Conservation (phyloP, 1,284 basidiomycete genomes). For the Apiotrichum domesticum region DNA sequence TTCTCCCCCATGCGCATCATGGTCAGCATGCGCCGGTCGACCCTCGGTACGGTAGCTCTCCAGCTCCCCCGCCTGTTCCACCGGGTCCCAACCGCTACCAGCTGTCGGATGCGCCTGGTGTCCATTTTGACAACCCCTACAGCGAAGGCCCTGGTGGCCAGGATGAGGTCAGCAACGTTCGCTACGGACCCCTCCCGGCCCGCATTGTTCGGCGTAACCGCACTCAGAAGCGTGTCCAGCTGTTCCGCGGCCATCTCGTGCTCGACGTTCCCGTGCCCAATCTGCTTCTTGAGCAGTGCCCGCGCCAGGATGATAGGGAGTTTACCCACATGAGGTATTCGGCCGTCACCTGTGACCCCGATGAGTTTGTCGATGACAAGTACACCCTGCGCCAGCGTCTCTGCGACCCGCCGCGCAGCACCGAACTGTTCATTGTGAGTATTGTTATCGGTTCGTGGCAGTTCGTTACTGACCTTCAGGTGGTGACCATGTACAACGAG, state of each 20-base stretch:
- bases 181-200: slow-evolving; percentile 78
- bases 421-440: slow-evolving; percentile 66
- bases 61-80: not conserved
- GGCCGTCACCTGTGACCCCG: slow-evolving; percentile 88
- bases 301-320: slow-evolving; percentile 70
- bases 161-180: slow-evolving; percentile 45
- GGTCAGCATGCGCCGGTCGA: slow-evolving; percentile 25
- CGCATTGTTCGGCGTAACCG: slow-evolving; percentile 78
- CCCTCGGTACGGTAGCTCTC: slow-evolving; percentile 16
- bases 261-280: slow-evolving; percentile 78
- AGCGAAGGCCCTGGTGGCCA: slow-evolving; percentile 1
- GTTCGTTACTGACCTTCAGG: slow-evolving; percentile 27
- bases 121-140: slow-evolving; percentile 15
- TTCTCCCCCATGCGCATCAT: slow-evolving; percentile 12
- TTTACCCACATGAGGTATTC: slow-evolving; percentile 92
- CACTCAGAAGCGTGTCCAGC: slow-evolving; percentile 79
- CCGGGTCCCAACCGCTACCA: not conserved
- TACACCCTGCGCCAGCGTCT: slow-evolving; percentile 74
- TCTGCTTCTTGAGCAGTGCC: slow-evolving; percentile 73
- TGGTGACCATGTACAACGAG: slow-evolving; percentile 75
- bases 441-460: not conserved
- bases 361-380: slow-evolving; percentile 68
- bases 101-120: not conserved
- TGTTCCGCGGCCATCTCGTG: slow-evolving; percentile 89
- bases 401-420: slow-evolving; percentile 70